Conservation (phyloP, 768 basidiomycete species). For the Lactifluus pinguis region DNA sequence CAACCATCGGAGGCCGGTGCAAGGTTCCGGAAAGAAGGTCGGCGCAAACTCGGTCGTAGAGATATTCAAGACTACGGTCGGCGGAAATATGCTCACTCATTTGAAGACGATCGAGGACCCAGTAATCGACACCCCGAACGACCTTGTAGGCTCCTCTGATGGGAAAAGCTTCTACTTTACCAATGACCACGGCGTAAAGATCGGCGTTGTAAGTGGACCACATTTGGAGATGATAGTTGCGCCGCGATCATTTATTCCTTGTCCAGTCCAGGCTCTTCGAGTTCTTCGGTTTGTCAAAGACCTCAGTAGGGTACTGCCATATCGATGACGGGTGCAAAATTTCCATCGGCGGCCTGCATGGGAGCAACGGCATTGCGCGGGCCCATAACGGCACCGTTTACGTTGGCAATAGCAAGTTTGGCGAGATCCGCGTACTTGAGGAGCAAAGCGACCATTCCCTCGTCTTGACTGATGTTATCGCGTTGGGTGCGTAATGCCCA, state of each 20-base stretch:
- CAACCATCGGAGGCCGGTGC: slow-evolving; percentile 54
- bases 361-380: slow-evolving; percentile 52
- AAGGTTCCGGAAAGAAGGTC: slow-evolving; percentile 29
- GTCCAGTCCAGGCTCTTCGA: slow-evolving; percentile 6
- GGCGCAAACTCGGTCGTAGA: slow-evolving; percentile 72
- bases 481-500: slow-evolving; percentile 35
- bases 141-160: slow-evolving; percentile 56
- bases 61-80: slow-evolving; percentile 48
- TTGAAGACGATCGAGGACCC: slow-evolving; percentile 50
- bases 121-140: slow-evolving; percentile 58
- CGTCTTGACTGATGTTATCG: slow-evolving; percentile 42
- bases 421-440: slow-evolving; percentile 46
- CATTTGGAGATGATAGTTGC: neutral
- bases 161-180: slow-evolving; percentile 61
- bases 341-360: slow-evolving; percentile 41
- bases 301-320: slow-evolving; percentile 60
- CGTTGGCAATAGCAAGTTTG: slow-evolving; percentile 39
- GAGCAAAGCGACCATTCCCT: slow-evolving; percentile 50
- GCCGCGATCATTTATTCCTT: neutral
- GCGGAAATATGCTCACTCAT: slow-evolving; percentile 38
- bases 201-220: slow-evolving; percentile 38
- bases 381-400: slow-evolving; percentile 54
- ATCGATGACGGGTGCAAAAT: slow-evolving; percentile 50
- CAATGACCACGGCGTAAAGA: slow-evolving; percentile 53
- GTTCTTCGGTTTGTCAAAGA: slow-evolving; percentile 13